phyloP scores from a whole-genome alignment of 345 rosid genomes.

The Eucalyptus urophylla region DNA sequence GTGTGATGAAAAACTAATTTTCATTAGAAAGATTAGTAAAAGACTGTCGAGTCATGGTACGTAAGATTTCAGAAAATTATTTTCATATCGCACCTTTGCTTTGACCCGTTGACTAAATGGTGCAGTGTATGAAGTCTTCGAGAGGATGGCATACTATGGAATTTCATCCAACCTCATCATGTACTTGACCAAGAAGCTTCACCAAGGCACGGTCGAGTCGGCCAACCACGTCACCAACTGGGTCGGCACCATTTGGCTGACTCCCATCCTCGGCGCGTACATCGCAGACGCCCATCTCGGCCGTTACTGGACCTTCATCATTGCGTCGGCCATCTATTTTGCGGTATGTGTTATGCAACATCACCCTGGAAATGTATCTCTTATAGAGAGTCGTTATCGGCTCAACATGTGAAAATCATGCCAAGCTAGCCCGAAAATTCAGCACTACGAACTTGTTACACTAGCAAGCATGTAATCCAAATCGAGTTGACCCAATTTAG shows the following conservation, averaged over 20 bases:
- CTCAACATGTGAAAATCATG: neutral
- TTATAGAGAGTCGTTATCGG: neutral
- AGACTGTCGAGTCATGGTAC: neutral
- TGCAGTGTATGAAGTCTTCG: constrained; percentile 74
- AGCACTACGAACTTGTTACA: fast-evolving
- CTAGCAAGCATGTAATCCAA: neutral
- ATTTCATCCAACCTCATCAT: constrained; percentile 70
- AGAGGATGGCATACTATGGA: constrained; percentile 81
- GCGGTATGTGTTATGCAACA: constrained; percentile 6
- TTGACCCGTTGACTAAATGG: neutral
- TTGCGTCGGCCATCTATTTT: constrained; percentile 42
- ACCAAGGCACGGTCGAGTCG: constrained; percentile 75
- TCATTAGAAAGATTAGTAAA: neutral
- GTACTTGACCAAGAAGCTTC: constrained; percentile 64
- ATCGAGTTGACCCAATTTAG: fast-evolving
- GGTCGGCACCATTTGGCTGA: constrained; percentile 83
- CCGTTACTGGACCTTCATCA: constrained; percentile 71
- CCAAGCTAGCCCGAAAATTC: neutral
- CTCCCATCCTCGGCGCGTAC: constrained; percentile 81
- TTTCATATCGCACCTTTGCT: constrained; percentile 23
- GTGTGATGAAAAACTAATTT: neutral
- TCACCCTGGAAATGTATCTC: neutral
- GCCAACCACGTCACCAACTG: constrained; percentile 88
- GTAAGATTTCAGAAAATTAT: neutral
- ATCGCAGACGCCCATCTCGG: constrained; percentile 87